These are phyloP conservation scores for Capronia epimyces DNA, from an alignment of 2,329 filamentous ascomycete species.

Conservation along the genomic window DNA sequence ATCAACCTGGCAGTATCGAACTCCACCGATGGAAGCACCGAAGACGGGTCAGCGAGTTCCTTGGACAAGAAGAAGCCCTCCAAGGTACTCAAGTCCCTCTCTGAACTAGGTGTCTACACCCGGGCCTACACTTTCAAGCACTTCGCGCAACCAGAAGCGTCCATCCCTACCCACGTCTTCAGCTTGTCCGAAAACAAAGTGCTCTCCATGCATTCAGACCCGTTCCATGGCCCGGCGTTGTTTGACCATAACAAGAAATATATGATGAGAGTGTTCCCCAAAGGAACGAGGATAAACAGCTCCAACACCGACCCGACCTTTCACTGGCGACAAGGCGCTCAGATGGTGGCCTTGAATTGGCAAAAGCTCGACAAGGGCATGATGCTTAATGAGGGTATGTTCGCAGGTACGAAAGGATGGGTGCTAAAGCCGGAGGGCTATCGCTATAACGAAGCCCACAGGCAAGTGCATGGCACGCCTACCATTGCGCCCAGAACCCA, in stretches of 20 bases:
- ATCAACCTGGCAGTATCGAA: conserved; percentile 30
- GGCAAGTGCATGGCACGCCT: conserved; percentile 7
- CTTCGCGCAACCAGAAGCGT: conserved; percentile 58
- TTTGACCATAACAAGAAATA: conserved; percentile 77
- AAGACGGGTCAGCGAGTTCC: conserved; percentile 8
- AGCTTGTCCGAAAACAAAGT: conserved; percentile 58
- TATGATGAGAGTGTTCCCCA: conserved; percentile 84
- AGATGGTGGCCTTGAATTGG: conserved; percentile 92
- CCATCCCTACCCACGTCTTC: conserved; percentile 58
- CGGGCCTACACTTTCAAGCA: conserved; percentile 74
- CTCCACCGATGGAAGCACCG: conserved; percentile 38
- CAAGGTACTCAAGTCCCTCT: conserved; percentile 67
- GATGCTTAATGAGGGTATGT: conserved; percentile 96
- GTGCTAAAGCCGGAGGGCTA: conserved; percentile 76
- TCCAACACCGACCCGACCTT: conserved; percentile 80
- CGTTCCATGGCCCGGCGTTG: conserved; percentile 52
- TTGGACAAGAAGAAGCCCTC: conserved; percentile 41
- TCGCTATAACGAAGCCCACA: conserved; percentile 39
- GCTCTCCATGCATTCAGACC: conserved; percentile 57
- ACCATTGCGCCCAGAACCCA: conserved; percentile 44
- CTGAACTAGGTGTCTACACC: conserved; percentile 76
- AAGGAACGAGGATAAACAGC: conserved; percentile 71
- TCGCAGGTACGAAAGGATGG: conserved; percentile 74
- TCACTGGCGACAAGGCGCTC: conserved; percentile 84
- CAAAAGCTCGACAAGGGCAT: conserved; percentile 85